Evolutionary conservation across 306 rosid species (phyloP), one percentile per base, ranked within the genome.

Genomic region (Castanea mollissima): DNA sequence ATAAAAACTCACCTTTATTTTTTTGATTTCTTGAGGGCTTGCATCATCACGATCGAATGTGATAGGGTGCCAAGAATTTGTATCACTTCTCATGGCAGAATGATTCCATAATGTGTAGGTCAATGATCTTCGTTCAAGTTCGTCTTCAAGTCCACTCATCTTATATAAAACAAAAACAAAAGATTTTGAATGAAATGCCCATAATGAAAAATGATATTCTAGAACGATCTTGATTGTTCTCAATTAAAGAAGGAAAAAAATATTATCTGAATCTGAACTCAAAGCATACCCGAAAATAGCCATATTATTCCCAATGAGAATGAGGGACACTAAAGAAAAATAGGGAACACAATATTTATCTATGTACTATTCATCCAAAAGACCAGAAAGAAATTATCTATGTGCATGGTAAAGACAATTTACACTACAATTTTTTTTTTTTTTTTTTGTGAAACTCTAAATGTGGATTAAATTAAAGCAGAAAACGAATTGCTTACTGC

Each of bases 41-140:
- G 78, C 83, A 34, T 81, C 83, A 55, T 78, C 60, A 75, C 55
- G 78, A 60, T 78, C 10, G 3, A 85, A 75, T 1, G 83, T 74
- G 31, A 70, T 44, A 3, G 83, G 85, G 76, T 85, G 88, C 88
- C 85, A 81, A 49, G 85, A 78, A 59, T 38, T 84, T 73, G 1
- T 80, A 12, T 46, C 80, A 23, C 21, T 32, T 76, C n/a, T 38
- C 55, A 58, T 63, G 4, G 62, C 56, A 29, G 85, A 67, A 20
- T 78, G 76, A 49, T 80, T 77, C 87, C 87, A 84, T 4, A 8
- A 59, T 11, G 83, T 34, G 76, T 84, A 81, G 13, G 85, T 84
- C 78, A 84, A 49, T 60, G 83, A 27, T 80, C 87, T 58, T 69
- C 38, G 71, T 60, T 84, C 85, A 8, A 81, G 74, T 77, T 84